Percentiles rank a stretch among this genome's conserved stretches.
These are phyloP conservation scores for Phialophora macrospora DNA, from an alignment of 2,329 filamentous ascomycete genomes.

Conservation along the genomic window DNA sequence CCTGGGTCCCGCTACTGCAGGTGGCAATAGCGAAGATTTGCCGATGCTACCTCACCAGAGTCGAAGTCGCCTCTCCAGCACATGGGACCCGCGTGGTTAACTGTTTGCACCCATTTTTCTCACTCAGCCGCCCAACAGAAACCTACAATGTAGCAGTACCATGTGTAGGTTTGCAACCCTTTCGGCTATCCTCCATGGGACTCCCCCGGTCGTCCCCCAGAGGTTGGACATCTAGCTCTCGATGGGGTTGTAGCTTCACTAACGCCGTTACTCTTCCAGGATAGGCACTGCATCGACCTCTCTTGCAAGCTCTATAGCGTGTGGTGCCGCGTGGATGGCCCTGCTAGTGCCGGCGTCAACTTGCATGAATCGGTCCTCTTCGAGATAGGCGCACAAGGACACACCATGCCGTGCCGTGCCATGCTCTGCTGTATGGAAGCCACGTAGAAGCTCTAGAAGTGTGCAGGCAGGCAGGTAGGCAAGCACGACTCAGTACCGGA, in stretches of 20 bases:
- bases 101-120: neutral
- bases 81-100: slow-evolving; percentile 4
- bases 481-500: neutral
- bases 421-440: slow-evolving; percentile 2
- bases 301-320: neutral
- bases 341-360: neutral
- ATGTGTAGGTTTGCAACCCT: neutral
- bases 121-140: neutral
- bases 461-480: neutral
- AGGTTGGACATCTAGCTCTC: neutral
- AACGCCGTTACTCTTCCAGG: neutral
- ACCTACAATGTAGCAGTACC: neutral
- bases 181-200: neutral
- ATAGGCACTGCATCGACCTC: neutral
- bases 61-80: neutral
- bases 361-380: neutral
- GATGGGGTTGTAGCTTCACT: neutral
- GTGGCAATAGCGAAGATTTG: neutral
- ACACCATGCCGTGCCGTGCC: neutral
- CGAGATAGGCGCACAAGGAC: neutral
- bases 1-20: neutral
- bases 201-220: neutral
- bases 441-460: slow-evolving; percentile 1
- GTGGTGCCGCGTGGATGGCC: neutral
- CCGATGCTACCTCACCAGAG: neutral